Base-by-base conservation (phyloP, 2,329 filamentous ascomycete species). In the Sclerotinia subarctica region DNA sequence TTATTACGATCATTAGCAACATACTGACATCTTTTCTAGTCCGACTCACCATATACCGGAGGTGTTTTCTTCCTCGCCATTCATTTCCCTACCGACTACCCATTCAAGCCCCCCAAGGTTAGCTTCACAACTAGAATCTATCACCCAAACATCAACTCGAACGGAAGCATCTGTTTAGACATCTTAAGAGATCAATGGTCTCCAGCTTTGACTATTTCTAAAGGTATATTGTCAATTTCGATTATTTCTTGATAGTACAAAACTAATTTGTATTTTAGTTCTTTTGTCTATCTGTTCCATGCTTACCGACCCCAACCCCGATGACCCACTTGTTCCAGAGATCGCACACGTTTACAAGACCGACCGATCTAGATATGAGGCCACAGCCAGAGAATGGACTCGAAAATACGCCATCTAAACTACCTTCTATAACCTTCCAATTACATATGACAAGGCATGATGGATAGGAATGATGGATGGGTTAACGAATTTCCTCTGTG, bases 301-400 rank as follows among this genome's bases (percentile, higher is more conserved):
- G 95, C 86, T 99, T 81, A 99, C 95, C 78, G 95, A 99, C 84
- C 95, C 95, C 76, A 99, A 99, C 86, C 95, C 95, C 73, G 95
- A 99, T 81, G 95, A 99, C 82, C 95, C 95, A 78, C 90, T 99
- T 75, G 95, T 99, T 71, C 95, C 95, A 72, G 95, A 99, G 85
- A 99, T 99, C 78, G 95, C 95, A 77, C 95, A 99, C 79, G 93
- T 98, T 79, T 99, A 99, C 91, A 99, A 99, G 90, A 97, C 94
- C 73, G 95, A 99, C 82, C 91, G 93, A 76, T 88, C 92, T 76
- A 88, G 93, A 81, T 99, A 99, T 82, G 95, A 99, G 84, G 92
- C 93, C 74, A 98, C 94, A 69, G 95, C 95, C 71, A 87, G 94
- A 76, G 95, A 99, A 84, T 99, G 95, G 95, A 99, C 95, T 77